Base-by-base conservation (phyloP, 73 alveolate species). In the Blepharisma stoltei region DNA sequence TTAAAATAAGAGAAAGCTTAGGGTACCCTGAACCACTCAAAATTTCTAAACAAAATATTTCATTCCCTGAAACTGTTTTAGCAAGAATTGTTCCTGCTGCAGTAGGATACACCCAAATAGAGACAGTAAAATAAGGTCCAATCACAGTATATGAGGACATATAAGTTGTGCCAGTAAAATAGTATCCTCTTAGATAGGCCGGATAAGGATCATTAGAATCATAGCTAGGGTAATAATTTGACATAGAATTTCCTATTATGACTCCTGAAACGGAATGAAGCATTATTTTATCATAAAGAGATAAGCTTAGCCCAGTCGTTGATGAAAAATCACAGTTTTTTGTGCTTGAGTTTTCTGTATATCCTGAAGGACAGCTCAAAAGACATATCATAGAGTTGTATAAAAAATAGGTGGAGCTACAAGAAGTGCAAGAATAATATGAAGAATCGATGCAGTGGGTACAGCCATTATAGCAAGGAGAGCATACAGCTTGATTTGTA, bases 201-300 rank as follows among this genome's bases (percentile, higher is more conserved):
- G 73, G 73, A n/a, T 38, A 60, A 14, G 73, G 73, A 38, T 60
- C 73, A 20, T n/a, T 60, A 14, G 73, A 14, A 18, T 14, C 73
- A 60, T 60, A 60, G 5, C 3, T 25, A 8, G 73, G 73, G 46
- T 60, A 60, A 60, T 14, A 60, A 25, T 0, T 60, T 25, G 73
- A 20, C 18, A 14, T 25, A 20, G 73, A 8, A 14, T 25, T 60
- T 60, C 73, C 73, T 18, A 38, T 60, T n/a, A 1, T 25, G 18
- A 60, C 73, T 60, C 23, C 18, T 9, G 23, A 20, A 60, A 60
- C 47, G 0, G 45, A 20, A 25, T 60, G 46, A 8, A 9, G 18
- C 46, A 60, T 60, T 60, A 14, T 60, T 20, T 60, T 38, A 14
- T 14, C 18, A 9, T 18, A 8, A 20, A 60, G 38, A 5, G 18